Conservation (phyloP, 306 rosid genomes). For the Malus fusca region DNA sequence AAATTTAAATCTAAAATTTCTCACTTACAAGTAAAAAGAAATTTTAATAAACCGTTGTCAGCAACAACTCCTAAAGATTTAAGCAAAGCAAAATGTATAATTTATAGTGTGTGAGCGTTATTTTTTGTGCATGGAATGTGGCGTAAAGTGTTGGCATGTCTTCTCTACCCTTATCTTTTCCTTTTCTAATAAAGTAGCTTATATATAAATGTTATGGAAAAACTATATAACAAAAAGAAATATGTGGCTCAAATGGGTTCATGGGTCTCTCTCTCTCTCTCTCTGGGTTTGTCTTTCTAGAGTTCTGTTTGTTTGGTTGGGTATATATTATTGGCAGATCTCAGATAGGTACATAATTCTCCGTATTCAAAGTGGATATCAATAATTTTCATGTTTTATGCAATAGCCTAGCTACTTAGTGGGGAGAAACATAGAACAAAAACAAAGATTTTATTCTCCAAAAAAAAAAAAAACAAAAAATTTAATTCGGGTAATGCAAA, state of each 20-base stretch:
- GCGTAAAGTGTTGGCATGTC: slow-evolving; percentile 53
- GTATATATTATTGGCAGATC: background rate
- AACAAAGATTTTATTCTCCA: background rate
- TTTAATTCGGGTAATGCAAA: too few species aligned
- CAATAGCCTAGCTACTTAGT: background rate
- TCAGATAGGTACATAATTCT: background rate
- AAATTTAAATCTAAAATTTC: too few species aligned
- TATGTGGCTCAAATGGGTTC: slow-evolving; percentile 1
- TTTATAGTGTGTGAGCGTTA: background rate
- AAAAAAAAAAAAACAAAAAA: background rate
- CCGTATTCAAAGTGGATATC: slow-evolving; percentile 28
- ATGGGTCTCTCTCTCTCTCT: slow-evolving; percentile 12
- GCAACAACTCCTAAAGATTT: too few species aligned
- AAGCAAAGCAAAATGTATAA: background rate
- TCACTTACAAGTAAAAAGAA: too few species aligned
- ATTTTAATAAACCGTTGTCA: too few species aligned
- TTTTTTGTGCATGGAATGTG: slow-evolving; percentile 29
- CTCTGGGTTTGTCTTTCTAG: slow-evolving; percentile 44
- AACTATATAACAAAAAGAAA: slow-evolving; percentile 6
- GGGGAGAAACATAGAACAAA: slow-evolving; percentile 8
- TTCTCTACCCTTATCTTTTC: slow-evolving; percentile 29
- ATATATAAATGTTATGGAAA: background rate
- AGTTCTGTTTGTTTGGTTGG: slow-evolving; percentile 27
- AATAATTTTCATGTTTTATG: background rate
- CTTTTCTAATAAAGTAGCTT: background rate